Base-by-base conservation (phyloP, 768 basidiomycete genomes). In the Sporobolomyces pararoseus region DNA sequence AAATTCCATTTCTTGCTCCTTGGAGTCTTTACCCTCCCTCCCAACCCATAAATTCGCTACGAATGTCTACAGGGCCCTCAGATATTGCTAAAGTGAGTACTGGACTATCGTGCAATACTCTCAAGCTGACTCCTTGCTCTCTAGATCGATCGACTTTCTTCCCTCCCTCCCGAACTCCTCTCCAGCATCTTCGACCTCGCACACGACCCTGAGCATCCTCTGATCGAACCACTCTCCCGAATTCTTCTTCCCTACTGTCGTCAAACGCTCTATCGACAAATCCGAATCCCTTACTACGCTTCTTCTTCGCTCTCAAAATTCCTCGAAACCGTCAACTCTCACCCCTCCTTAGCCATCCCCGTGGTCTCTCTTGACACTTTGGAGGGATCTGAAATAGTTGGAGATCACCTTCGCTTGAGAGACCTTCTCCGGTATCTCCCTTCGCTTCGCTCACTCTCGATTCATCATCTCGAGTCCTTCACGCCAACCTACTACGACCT, bases 161-260 rank as follows among this genome's bases (percentile, higher is more conserved):
- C n/a, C 47, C 47, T 49, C 21, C 47, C 47, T 19, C 47, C 47
- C n/a, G 47, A 49, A 49, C 47, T 49, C 47, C 47, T 49, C n/a
- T 23, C 21, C 17, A 7, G 7, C 7, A 49, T 49, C 47, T 49
- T 49, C 47, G 47, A 49, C 47, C 14, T 49, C 9, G 47, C 47
- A 7, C 21, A 49, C 47, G 47, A 49, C n/a, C 21, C 47, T 7
- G 21, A 49, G 7, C 9, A 49, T 10, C 47, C 21, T 7, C 47
- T 49, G 13, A 7, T 49, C 47, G 47, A 49, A 19, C 17, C 17
- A 19, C 47, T 49, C 17, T 49, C 47, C 13, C 12, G 21, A n/a
- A 10, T 7, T 21, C 47, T 49, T n/a, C n/a, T 19, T n/a, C 47
- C 47, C 23, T 49, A 49, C 47, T 17, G 12, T 21, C 47, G 47